Base-by-base conservation (phyloP, 768 basidiomycete genomes). In the Clitopilus hobsonii region DNA sequence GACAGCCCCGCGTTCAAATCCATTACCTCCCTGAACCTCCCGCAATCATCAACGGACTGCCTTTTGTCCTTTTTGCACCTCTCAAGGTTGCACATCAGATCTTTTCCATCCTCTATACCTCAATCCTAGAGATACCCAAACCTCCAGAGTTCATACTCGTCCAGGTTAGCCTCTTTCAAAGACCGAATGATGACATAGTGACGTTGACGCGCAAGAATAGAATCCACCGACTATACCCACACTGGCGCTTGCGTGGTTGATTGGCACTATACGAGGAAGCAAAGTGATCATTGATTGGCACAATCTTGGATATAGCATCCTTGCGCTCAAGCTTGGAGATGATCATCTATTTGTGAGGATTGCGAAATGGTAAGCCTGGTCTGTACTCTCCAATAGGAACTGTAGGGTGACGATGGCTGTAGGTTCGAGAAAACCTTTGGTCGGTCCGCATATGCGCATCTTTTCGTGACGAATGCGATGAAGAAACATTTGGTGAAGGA, bases 261-360 rank as follows among this genome's bases (percentile, higher is more conserved):
- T 87, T 1, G 81, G 81, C 20, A 65, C 73, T 18, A 62, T 92
- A 14, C 79, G 84, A 16, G 87, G 89, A 2, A 88, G 87, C 60
- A 92, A 90, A 62, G 75, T 99, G 60, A 90, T 99, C 56, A 94
- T 99, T 53, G 97, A 99, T 71, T 99, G 97, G 97, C 97, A 99
- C 67, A 99, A 99, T 68, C 81, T 96, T 23, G 97, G 97, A 16
- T 94, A 93, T 67, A 96, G 86, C 59, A 94, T 98, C 47, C 81
- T 99, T 49, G 89, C 88, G 1, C 69, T 99, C 59, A 88, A 84
- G 61, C 72, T 94, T n/a, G 90, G 93, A 0, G 56, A 74, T 1
- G 66, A 69, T 0, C 90, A 94, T 65, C 67, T 76, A 0, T 77
- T 95, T 57, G 92, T 96, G 36, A 78, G 69, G 59, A 65, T 96